Percentiles rank a stretch among this genome's conserved stretches.
These are phyloP conservation scores for Fraxinus sp. DNA, from an alignment of 305 asterid species.

Conservation along the genomic window DNA sequence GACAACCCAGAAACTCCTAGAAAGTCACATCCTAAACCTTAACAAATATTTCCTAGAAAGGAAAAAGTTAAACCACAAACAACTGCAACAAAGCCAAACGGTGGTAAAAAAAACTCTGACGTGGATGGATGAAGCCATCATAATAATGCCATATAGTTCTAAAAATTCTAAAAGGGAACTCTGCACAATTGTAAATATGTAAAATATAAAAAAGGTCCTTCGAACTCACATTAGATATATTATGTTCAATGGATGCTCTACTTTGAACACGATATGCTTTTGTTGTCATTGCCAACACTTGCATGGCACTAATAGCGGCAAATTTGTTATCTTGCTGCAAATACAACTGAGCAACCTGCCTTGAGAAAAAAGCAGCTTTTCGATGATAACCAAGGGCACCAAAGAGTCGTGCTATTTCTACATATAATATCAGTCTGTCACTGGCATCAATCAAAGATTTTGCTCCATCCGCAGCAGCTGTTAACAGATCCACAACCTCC, in stretches of 20 bases:
- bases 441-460: conserved; percentile 90
- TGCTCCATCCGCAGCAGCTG: conserved; percentile 96
- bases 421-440: conserved; percentile 77
- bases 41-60: background rate
- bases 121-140: background rate
- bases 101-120: background rate
- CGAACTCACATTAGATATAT: conserved; percentile 51
- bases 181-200: conserved; percentile 8
- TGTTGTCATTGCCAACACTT: conserved; percentile 96
- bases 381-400: conserved; percentile 92
- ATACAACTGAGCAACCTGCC: conserved; percentile 97
- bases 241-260: conserved; percentile 67
- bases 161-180: conserved; percentile 16
- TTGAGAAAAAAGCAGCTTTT: conserved; percentile 96
- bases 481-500: conserved; percentile 91
- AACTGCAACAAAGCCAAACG: background rate
- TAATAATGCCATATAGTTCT: background rate
- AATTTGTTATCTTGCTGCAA: conserved; percentile 88
- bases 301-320: conserved; percentile 97
- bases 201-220: conserved; percentile 14
- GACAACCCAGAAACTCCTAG: background rate
- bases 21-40: background rate
- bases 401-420: conserved; percentile 94
- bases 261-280: conserved; percentile 97
- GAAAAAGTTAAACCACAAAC: background rate